Conservation (phyloP, 805 yeast genomes). For the Suhomyces sp. region DNA sequence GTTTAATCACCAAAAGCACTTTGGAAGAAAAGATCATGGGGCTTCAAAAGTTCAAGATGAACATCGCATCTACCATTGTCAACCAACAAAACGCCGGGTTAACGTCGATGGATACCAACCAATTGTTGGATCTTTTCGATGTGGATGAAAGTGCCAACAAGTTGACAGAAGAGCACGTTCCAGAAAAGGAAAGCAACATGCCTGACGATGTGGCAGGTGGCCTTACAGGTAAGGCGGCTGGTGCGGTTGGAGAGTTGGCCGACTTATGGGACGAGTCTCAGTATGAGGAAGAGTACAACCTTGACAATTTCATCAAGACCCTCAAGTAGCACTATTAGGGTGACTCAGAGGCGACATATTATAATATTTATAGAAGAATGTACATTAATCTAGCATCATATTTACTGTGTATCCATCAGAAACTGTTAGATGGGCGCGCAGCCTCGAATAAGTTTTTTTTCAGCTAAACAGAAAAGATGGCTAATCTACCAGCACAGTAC, state of each 20-base stretch:
- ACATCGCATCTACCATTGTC: constrained; percentile 92
- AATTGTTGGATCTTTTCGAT: constrained; percentile 83
- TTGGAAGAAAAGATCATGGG: constrained; percentile 98
- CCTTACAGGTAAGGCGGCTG: constrained; percentile 69
- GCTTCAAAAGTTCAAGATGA: constrained; percentile 93
- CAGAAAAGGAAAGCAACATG: constrained; percentile 34
- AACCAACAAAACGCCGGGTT: constrained; percentile 97
- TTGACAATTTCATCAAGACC: constrained; percentile 87
- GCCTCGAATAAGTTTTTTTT: neutral
- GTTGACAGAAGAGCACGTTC: constrained; percentile 29
- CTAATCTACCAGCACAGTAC: neutral
- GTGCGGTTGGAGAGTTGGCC: constrained; percentile 82
- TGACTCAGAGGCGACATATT: neutral
- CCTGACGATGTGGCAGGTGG: constrained; percentile 72
- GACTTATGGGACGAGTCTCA: constrained; percentile 96
- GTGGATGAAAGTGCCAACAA: constrained; percentile 53
- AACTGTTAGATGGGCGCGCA: neutral
- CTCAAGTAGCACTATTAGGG: constrained; percentile 39
- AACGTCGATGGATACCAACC: constrained; percentile 94
- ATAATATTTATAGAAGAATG: neutral
- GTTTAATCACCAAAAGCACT: constrained; percentile 89
- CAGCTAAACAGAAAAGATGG: neutral
- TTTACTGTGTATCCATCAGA: neutral
- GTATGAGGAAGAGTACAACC: constrained; percentile 94
- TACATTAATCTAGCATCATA: neutral